Percentiles rank a stretch among this genome's conserved stretches.
These are phyloP conservation scores for Penicillium sp. DNA, from an alignment of 2,329 filamentous ascomycete species.

Conservation along the genomic window DNA sequence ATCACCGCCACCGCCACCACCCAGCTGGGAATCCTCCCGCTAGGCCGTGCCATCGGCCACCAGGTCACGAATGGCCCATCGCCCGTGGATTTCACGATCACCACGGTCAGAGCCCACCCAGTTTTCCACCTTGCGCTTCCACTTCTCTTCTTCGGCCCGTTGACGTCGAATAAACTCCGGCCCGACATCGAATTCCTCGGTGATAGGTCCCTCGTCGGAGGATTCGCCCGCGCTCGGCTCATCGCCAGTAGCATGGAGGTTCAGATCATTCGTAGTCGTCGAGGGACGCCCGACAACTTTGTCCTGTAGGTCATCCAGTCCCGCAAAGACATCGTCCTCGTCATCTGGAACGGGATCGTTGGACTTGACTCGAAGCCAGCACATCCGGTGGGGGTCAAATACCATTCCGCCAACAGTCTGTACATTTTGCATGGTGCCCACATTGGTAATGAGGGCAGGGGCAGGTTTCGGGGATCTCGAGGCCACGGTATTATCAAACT, in stretches of 20 bases:
- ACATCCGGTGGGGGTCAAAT: conserved; percentile 96
- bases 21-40: neutral
- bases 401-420: conserved; percentile 98
- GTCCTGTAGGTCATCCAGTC: conserved; percentile 90
- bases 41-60: conserved; percentile 34
- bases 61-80: conserved; percentile 70
- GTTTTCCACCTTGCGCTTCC: conserved; percentile 83
- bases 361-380: conserved; percentile 81
- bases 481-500: conserved; percentile 68
- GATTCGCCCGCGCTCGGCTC: conserved; percentile 50
- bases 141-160: conserved; percentile 87
- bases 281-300: conserved; percentile 36
- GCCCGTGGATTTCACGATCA: conserved; percentile 63
- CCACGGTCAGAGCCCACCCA: conserved; percentile 71
- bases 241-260: conserved; percentile 36
- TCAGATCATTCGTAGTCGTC: conserved; percentile 31
- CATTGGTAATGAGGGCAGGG: conserved; percentile 83
- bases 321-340: conserved; percentile 91
- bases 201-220: conserved; percentile 78
- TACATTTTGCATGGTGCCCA: conserved; percentile 80
- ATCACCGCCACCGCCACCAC: too few species aligned
- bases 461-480: conserved; percentile 49
- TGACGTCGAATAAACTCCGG: conserved; percentile 91
- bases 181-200: conserved; percentile 96
- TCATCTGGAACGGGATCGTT: conserved; percentile 67